Evolutionary conservation across 331 rosid species (phyloP).

Genomic region (Cucumis variabilis): DNA sequence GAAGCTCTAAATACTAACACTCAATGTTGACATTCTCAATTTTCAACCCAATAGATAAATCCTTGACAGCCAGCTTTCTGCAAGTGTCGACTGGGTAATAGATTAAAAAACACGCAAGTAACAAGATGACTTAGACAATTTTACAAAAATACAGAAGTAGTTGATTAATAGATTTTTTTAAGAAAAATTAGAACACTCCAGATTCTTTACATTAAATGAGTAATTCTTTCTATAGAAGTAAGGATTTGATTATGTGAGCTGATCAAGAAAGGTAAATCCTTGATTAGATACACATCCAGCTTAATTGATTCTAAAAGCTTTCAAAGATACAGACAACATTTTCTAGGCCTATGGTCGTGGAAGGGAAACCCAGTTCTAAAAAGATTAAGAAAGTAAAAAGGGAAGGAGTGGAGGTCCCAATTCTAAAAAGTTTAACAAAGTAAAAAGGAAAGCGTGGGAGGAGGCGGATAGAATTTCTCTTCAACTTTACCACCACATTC

Average conservation of each 20-base stretch:
- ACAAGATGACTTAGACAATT: no score
- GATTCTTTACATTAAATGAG: constrained; percentile 18
- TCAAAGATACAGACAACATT: constrained; percentile 50
- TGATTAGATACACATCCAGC: constrained; percentile 46
- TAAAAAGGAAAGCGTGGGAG: neutral
- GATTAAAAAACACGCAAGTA: no score
- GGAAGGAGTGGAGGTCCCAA: no score
- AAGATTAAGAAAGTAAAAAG: no score
- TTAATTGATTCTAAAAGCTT: constrained; percentile 31
- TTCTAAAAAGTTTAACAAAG: no score
- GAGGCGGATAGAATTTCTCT: constrained; percentile 34
- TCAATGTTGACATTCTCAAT: no score
- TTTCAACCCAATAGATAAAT: no score
- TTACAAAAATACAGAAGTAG: no score
- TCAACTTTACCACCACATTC: constrained; percentile 40
- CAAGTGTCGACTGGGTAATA: no score
- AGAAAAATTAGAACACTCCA: constrained; percentile 7
- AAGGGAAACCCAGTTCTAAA: constrained; percentile 7
- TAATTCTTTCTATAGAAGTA: constrained; percentile 18
- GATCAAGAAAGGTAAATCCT: constrained; percentile 48
- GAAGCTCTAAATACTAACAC: no score
- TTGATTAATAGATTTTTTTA: no score
- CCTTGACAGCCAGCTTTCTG: no score
- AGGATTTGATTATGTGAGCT: constrained; percentile 26
- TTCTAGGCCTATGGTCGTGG: constrained; percentile 33